These are phyloP conservation scores for Penicillium sp. DNA, from an alignment of 2,329 filamentous ascomycete species.

Conservation along the genomic window DNA sequence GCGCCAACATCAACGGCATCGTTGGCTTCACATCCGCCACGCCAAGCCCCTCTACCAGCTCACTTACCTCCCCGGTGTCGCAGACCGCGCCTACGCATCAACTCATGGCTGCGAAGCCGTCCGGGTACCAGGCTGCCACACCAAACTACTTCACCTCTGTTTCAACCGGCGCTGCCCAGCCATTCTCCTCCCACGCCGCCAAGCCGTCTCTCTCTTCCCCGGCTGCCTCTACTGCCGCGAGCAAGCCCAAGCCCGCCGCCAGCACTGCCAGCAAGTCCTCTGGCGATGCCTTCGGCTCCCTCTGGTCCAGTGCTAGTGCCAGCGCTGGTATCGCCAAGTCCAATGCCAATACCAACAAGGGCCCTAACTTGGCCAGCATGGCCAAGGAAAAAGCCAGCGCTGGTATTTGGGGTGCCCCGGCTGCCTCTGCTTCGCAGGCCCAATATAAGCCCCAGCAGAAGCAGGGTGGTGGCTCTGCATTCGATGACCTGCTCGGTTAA, in stretches of 20 bases:
- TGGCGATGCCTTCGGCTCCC: constrained; percentile 85
- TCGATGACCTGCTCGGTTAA: constrained; percentile 51
- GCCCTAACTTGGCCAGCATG: constrained; percentile 86
- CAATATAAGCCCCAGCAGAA: constrained; percentile 48
- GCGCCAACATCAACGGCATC: constrained; percentile 79
- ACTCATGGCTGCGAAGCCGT: constrained; percentile 58
- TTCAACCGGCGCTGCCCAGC: constrained; percentile 44
- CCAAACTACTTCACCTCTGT: constrained; percentile 98
- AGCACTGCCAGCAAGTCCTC: constrained; percentile 49
- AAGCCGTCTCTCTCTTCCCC: constrained; percentile 47
- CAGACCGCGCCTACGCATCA: constrained; percentile 45
- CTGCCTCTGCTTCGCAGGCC: constrained; percentile 59
- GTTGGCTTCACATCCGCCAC: constrained; percentile 81
- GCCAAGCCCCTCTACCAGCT: constrained; percentile 65
- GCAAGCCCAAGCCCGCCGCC: constrained; percentile 62
- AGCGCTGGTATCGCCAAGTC: constrained; percentile 78
- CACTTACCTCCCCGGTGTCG: constrained; percentile 61
- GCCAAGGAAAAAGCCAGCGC: constrained; percentile 98
- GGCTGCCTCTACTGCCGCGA: constrained; percentile 47
- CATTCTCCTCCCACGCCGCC: constrained; percentile 43
- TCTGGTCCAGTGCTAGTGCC: constrained; percentile 74
- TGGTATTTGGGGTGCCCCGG: constrained; percentile 85
- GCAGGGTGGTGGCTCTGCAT: constrained; percentile 40
- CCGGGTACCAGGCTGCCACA: constrained; percentile 74
- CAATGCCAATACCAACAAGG: constrained; percentile 64